Conservation (phyloP, 805 yeast species). For the Kodamaea jinghongensis region DNA sequence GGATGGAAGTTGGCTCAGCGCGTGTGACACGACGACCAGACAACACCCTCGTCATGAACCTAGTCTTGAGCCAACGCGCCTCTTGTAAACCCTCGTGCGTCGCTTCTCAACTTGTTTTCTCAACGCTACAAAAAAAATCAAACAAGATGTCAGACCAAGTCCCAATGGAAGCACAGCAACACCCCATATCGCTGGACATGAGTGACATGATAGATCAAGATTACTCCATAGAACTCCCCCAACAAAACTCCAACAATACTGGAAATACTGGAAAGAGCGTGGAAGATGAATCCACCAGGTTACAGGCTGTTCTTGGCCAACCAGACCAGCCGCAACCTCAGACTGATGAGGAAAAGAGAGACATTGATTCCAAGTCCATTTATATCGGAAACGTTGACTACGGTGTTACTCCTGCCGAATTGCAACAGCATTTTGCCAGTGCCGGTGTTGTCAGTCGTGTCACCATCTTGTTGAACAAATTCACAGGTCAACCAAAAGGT, state of each 20-base stretch:
- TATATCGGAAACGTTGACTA: constrained; percentile 87
- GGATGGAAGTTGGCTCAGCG: no score
- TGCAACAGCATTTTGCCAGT: constrained; percentile 67
- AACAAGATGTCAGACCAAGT: constrained; percentile 32
- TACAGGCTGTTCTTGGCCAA: constrained; percentile 13
- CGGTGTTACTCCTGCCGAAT: constrained; percentile 72
- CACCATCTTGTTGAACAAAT: constrained; percentile 69
- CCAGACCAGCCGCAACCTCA: constrained; percentile 20
- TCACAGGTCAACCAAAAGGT: constrained; percentile 82
- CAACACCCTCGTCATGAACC: no score
- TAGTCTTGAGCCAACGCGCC: no score
- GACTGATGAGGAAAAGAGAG: constrained; percentile 50
- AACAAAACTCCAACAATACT: background rate
- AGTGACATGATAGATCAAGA: constrained; percentile 1
- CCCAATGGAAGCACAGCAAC: constrained; percentile 22
- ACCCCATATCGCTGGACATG: background rate
- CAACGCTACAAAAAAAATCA: background rate
- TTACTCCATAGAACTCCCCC: no score
- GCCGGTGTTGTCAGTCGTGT: constrained; percentile 78
- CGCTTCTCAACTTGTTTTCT: no score
- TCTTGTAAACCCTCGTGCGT: no score
- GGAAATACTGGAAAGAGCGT: constrained; percentile 9
- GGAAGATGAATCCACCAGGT: constrained; percentile 13
- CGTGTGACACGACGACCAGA: no score
- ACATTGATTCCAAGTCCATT: constrained; percentile 71